Base-by-base conservation (phyloP, 148 eudicot species). In the Camellia granthamiana region DNA sequence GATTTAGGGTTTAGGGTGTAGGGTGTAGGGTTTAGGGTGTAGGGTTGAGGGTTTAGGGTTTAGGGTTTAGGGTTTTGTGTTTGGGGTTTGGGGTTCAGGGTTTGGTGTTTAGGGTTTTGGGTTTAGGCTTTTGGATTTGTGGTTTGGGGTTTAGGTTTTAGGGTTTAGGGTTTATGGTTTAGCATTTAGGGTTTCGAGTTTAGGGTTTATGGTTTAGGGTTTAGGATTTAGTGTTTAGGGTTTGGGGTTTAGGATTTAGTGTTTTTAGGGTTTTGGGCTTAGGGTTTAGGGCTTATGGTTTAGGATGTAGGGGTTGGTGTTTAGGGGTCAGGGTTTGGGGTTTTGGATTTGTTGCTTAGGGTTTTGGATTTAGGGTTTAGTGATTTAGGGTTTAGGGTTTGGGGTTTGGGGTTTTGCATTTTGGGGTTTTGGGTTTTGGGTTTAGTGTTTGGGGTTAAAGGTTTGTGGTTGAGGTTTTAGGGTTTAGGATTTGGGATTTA, bases 41-140 rank as follows among this genome's bases (percentile, higher is more conserved):
- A 62, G 66, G 66, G 66, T 62, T 62, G n/a, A 62, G 66, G 66
- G 66, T 62, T 62, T 62, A n/a, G n/a, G n/a, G n/a, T n/a, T n/a
- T n/a, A n/a, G 66, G 66, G 66, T 62, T 62, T 62, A 62, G 66
- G 66, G 66, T 62, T 62, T 62, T 11, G 66, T 21, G 66, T 62
- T 62, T 62, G 18, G 66, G 66, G 66, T 62, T 62, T 62, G 18
- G 66, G 13, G 13, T 62, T 62, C 6, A 12, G 11, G 13, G 11
- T 56, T 4, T 2, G 3, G 60, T 0, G 18, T 62, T 62, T 23
- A 23, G 23, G 23, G 23, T 23, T 0, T 23, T 23, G 23, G 23
- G 23, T 62, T 62, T 5, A 23, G 66, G 66, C 6, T 5, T 7
- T 62, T 16, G 66, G 66, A 23, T 62, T 62, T 62, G 6, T 9